phyloP scores from a whole-genome alignment of 106 monocot species.

The Dactylorhiza incarnata region DNA sequence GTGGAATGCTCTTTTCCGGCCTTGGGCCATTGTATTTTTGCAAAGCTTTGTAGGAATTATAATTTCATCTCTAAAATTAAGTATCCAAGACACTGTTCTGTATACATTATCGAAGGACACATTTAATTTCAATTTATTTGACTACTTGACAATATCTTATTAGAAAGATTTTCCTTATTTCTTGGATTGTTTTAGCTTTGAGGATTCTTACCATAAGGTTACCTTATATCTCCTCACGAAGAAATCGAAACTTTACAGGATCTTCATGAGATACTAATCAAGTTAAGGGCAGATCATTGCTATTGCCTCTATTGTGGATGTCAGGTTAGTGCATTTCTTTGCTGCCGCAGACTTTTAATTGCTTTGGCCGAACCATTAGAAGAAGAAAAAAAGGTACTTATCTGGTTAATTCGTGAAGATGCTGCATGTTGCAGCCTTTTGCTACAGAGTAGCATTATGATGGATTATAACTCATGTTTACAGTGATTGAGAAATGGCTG shows the following conservation, averaged over 20 bases:
- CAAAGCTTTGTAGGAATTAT: not conserved
- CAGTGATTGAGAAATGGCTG: too few species aligned
- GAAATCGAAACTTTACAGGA: constrained; percentile 37
- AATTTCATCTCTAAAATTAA: not conserved
- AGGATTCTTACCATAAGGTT: not conserved
- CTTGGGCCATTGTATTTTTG: not conserved
- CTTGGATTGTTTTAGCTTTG: not conserved
- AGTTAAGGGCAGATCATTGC: constrained; percentile 63
- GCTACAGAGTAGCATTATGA: not conserved
- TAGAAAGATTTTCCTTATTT: not conserved
- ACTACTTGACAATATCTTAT: not conserved
- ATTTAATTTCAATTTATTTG: not conserved
- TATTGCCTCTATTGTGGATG: constrained; percentile 94
- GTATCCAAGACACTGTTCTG: not conserved
- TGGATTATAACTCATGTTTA: not conserved
- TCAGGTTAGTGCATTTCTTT: constrained; percentile 25
- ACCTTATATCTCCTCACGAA: not conserved
- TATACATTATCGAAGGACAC: not conserved
- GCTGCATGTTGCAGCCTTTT: not conserved
- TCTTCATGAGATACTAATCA: constrained; percentile 50
- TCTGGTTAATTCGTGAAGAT: not conserved
- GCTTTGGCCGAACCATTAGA: not conserved
- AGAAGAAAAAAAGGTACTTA: not conserved
- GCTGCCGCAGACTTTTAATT: not conserved
- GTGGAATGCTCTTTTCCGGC: not conserved